Evolutionary conservation across 164 flowering plant species (phyloP), one percentile per base, ranked within the genome.

Genomic region (Macadamia integrifolia): DNA sequence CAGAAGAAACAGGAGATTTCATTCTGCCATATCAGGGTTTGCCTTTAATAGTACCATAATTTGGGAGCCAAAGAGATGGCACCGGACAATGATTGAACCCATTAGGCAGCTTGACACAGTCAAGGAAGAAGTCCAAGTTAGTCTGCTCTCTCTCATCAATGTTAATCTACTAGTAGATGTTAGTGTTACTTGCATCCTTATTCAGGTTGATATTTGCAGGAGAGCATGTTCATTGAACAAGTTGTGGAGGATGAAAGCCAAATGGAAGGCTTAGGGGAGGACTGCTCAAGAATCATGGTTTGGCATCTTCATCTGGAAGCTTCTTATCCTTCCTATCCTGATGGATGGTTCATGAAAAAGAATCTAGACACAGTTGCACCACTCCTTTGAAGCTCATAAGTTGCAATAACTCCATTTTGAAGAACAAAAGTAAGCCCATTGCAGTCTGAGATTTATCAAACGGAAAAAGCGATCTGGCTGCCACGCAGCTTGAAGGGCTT

Each of bases 21-120:
- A 89, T 80, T 86, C 84, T 69, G 90, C 82, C 64, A 78, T 88
- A 69, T 76, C 97, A 10, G 98, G 96, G 14, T 93, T 93, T 74
- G 96, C 97, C 44, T 93, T 93, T 81, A 93, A 88, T 62, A 91
- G 96, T 73, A 83, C 97, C 31, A 81, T 93, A 43, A 82, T 91
- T 12, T 93, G 97, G 98, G 96, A 93, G 73, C 87, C 91, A 11
- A 84, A 84, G 78, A 79, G 91, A 76, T 93, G 93, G 97, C 88
- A 86, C 59, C 81, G 88, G 11, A 89, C 84, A 12, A 83, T 84
- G 31, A 78, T 80, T 66, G 88, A 84, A 67, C 83, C 87, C 44
- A 83, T 91, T 50, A 80, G 97, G 78, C 87, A 72, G 75, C 76
- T 83, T 40, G 90, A 85, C 69, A 78, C 79, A 7, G 84, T 82